A percentile compares a stretch with the other conserved stretches of the same genome.
These are phyloP conservation scores for Tylopilus plumbeoviolaceoides DNA, from an alignment of 768 basidiomycete species.

Conservation along the genomic window DNA sequence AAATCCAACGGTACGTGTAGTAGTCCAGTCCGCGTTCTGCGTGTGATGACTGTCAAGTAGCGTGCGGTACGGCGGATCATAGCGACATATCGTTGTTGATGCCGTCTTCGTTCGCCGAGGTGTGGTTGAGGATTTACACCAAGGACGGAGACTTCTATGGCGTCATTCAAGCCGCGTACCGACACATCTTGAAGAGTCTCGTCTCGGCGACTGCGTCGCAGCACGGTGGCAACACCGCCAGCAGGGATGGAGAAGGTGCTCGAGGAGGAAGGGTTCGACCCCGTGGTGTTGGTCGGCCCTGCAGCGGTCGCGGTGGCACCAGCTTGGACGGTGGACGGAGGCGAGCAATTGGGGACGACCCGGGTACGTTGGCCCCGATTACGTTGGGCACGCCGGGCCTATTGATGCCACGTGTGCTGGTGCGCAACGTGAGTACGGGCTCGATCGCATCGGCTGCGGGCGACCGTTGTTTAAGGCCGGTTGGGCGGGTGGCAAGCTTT, in stretches of 20 bases:
- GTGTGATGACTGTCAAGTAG: constrained; percentile 26
- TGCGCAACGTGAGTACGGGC: constrained; percentile 15
- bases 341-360: neutral
- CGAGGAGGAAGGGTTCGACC: constrained; percentile 15
- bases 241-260: no score
- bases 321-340: no score
- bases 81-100: constrained; percentile 64
- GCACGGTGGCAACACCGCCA: no score
- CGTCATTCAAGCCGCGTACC: no score
- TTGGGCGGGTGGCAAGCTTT: constrained; percentile 27
- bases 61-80: constrained; percentile 37
- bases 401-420: constrained; percentile 31
- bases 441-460: neutral
- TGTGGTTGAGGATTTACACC: constrained; percentile 66
- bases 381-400: neutral
- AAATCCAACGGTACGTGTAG: constrained; percentile 47
- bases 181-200: no score
- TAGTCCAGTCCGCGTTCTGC: neutral
- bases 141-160: no score
- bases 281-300: neutral
- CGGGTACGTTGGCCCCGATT: constrained; percentile 24
- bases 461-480: constrained; percentile 17
- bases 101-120: constrained; percentile 64
- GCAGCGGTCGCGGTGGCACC: no score
- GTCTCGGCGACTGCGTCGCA: no score